Percentiles rank a stretch among this genome's conserved stretches.
These are phyloP conservation scores for Talaromyces islandicus DNA, from an alignment of 2,329 filamentous ascomycete species.

Conservation along the genomic window DNA sequence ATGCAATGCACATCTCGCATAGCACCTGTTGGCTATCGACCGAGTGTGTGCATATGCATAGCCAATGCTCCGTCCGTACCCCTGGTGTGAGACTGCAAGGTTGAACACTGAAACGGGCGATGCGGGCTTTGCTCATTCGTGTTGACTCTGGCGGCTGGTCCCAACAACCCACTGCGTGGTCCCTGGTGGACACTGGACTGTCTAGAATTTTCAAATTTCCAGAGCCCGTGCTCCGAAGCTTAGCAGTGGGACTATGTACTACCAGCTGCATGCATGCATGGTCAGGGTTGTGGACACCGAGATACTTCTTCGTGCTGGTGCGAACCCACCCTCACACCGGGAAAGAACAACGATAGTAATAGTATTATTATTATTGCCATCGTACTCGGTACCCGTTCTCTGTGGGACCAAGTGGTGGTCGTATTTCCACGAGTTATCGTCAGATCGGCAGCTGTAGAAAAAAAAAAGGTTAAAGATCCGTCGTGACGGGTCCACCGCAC, in stretches of 20 bases:
- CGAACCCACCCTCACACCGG: neutral
- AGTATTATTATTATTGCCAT: neutral
- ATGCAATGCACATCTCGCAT: neutral
- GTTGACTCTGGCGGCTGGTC: neutral
- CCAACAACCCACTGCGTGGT: neutral
- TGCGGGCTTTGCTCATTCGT: neutral
- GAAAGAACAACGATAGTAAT: neutral
- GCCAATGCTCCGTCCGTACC: neutral
- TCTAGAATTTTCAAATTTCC: neutral
- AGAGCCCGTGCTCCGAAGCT: neutral
- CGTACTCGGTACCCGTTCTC: no score
- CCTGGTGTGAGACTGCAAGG: neutral
- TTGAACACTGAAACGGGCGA: neutral
- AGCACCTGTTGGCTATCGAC: neutral
- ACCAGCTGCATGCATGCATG: neutral
- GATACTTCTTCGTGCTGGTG: neutral
- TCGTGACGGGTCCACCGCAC: neutral
- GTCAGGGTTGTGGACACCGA: neutral
- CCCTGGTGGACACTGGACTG: neutral
- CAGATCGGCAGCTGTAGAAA: neutral
- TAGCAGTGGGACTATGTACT: neutral
- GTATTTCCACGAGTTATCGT: neutral
- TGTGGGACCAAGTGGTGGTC: neutral
- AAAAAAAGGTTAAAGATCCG: constrained; percentile 1
- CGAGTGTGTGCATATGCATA: neutral